phyloP scores from a whole-genome alignment of 139 green algal species.

The Auxenochlorella protothecoides region DNA sequence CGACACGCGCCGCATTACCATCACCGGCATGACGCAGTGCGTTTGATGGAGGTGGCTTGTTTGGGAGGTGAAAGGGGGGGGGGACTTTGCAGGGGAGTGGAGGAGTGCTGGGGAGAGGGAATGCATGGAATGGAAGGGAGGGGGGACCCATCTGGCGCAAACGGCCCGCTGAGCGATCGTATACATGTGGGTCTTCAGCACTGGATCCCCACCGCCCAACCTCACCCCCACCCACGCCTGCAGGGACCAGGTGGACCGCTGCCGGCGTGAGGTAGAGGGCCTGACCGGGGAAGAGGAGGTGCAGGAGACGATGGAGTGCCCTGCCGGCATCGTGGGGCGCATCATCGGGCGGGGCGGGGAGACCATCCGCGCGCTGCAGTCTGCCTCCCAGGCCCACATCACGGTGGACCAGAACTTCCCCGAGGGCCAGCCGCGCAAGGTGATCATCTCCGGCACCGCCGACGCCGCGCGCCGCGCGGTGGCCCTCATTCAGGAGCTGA shows the following conservation, averaged over 20 bases:
- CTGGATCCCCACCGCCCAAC: too few relatives aligned
- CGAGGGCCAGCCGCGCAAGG: constrained; percentile 40
- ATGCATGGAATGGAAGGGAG: too few relatives aligned
- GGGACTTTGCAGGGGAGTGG: too few relatives aligned
- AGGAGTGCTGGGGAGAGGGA: too few relatives aligned
- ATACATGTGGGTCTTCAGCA: too few relatives aligned
- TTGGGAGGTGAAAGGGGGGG: background rate
- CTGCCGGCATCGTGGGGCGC: constrained; percentile 71
- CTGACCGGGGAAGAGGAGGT: constrained; percentile 32
- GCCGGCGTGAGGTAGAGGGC: constrained; percentile 7
- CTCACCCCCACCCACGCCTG: background rate
- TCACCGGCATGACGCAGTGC: constrained; percentile 34
- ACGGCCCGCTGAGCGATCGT: too few relatives aligned
- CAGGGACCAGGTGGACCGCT: constrained; percentile 7
- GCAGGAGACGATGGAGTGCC: constrained; percentile 51
- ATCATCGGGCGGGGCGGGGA: constrained; percentile 91
- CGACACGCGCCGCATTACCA: constrained; percentile 62
- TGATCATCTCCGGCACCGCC: constrained; percentile 55
- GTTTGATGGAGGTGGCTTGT: background rate
- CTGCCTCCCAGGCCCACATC: constrained; percentile 44
- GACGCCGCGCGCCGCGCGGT: constrained; percentile 51
- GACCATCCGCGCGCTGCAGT: constrained; percentile 94
- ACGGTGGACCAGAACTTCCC: constrained; percentile 44
- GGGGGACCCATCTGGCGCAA: too few relatives aligned
- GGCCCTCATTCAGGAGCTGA: constrained; percentile 77